These are phyloP conservation scores for Sporothrix brunneoviolacea DNA, from an alignment of 2,329 filamentous ascomycete genomes.

Conservation along the genomic window DNA sequence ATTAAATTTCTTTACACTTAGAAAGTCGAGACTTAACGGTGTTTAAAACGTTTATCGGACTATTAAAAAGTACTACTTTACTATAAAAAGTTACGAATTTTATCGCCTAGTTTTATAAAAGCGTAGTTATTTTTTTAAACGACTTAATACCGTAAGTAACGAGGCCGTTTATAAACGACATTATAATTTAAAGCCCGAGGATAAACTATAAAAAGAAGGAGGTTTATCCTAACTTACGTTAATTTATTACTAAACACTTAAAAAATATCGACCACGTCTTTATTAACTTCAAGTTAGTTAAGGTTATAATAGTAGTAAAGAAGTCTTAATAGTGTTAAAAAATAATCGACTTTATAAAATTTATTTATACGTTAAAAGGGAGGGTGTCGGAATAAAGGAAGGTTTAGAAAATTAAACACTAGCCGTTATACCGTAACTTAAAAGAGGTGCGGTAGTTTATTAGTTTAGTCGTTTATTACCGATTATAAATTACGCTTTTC, in stretches of 20 bases:
- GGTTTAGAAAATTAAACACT: not conserved
- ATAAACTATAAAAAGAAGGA: too few relatives aligned
- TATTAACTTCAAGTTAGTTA: too few relatives aligned
- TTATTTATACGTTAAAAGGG: not conserved
- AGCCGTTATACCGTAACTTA: not conserved
- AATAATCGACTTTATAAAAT: not conserved
- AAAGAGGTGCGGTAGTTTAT: not conserved
- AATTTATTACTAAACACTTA: too few relatives aligned
- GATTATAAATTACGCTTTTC: not conserved
- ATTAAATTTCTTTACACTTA: not conserved
- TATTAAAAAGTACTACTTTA: not conserved
- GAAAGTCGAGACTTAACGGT: not conserved
- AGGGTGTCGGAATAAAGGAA: not conserved
- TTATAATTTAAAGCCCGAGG: too few relatives aligned
- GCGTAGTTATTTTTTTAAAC: not conserved
- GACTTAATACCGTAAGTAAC: too few relatives aligned
- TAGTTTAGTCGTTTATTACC: not conserved
- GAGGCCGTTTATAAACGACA: too few relatives aligned
- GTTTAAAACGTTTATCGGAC: not conserved
- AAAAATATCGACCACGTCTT: too few relatives aligned
- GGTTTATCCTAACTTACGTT: too few relatives aligned
- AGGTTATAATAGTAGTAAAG: not conserved
- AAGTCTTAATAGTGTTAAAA: conserved; percentile 1
- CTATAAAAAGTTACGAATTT: not conserved
- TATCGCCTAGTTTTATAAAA: not conserved